Percentiles rank a stretch among this genome's conserved stretches.
Conservation (phyloP, 2,329 filamentous ascomycete species). For the Paecilomyces niveus region DNA sequence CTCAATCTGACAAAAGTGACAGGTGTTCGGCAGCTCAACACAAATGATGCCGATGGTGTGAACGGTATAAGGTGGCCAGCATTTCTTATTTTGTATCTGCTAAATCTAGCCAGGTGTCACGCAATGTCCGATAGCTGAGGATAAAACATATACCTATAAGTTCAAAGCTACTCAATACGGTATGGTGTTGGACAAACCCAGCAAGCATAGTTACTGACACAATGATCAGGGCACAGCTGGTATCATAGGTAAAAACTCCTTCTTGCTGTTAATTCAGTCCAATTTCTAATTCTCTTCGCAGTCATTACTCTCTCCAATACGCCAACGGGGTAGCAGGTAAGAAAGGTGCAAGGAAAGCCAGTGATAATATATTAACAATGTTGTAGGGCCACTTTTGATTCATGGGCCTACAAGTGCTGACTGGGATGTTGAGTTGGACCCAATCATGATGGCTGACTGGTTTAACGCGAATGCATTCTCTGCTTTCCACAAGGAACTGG, state of each 20-base stretch:
- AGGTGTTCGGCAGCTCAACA: constrained; percentile 1
- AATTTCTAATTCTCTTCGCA: neutral
- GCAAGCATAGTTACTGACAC: constrained; percentile 20
- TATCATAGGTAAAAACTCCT: constrained; percentile 1
- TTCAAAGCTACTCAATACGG: constrained; percentile 20
- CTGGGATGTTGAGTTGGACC: constrained; percentile 20
- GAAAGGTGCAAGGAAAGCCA: constrained; percentile 1
- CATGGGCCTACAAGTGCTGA: constrained; percentile 20
- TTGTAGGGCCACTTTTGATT: constrained; percentile 21
- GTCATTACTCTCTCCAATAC: constrained; percentile 3
- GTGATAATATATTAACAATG: constrained; percentile 16
- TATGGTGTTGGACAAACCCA: constrained; percentile 2
- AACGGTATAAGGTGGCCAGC: neutral
- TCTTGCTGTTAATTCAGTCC: neutral
- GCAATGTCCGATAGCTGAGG: neutral
- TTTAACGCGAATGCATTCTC: neutral
- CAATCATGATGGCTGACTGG: constrained; percentile 18
- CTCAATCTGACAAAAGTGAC: neutral
- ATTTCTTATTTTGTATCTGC: neutral
- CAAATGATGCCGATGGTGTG: constrained; percentile 1
- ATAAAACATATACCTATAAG: constrained; percentile 12
- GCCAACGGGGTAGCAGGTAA: neutral
- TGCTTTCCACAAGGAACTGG: constrained; percentile 6
- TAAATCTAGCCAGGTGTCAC: neutral
- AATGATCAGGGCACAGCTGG: constrained; percentile 5